Evolutionary conservation across 2,329 filamentous ascomycete species (phyloP).

Genomic region (Colletotrichum liriopes): DNA sequence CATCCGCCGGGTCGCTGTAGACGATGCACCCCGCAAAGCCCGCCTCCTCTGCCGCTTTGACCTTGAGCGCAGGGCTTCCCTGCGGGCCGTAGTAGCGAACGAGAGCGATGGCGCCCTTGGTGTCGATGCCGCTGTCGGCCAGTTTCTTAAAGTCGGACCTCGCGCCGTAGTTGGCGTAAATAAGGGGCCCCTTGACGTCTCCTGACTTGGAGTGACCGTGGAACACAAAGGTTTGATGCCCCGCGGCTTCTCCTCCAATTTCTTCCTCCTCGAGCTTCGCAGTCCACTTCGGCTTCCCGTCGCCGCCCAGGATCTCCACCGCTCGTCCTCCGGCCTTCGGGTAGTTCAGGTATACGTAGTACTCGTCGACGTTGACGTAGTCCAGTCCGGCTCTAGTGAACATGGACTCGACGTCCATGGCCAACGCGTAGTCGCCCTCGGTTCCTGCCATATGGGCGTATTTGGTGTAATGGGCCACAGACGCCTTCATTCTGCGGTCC

Average conservation of each 20-base stretch:
- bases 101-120: slow-evolving; percentile 86
- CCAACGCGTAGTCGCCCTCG: slow-evolving; percentile 89
- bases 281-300: slow-evolving; percentile 79
- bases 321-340: slow-evolving; percentile 82
- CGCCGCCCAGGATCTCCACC: slow-evolving; percentile 83
- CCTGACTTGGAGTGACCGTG: slow-evolving; percentile 92
- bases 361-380: slow-evolving; percentile 82
- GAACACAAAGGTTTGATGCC: slow-evolving; percentile 83
- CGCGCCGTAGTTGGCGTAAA: slow-evolving; percentile 95
- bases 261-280: slow-evolving; percentile 87
- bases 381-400: slow-evolving; percentile 84
- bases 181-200: slow-evolving; percentile 86
- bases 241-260: slow-evolving; percentile 73
- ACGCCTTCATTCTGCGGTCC: slow-evolving; percentile 77
- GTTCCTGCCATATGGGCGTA: slow-evolving; percentile 96
- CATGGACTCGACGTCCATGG: slow-evolving; percentile 85
- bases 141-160: slow-evolving; percentile 85
- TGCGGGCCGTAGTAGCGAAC: slow-evolving; percentile 86
- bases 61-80: slow-evolving; percentile 81
- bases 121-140: slow-evolving; percentile 78
- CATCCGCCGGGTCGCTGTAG: slow-evolving; percentile 91
- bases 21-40: slow-evolving; percentile 91
- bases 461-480: slow-evolving; percentile 82
- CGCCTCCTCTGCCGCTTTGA: slow-evolving; percentile 90
- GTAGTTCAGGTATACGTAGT: slow-evolving; percentile 94